Conservation (phyloP, 768 basidiomycete species). For the Royoungia palumana region DNA sequence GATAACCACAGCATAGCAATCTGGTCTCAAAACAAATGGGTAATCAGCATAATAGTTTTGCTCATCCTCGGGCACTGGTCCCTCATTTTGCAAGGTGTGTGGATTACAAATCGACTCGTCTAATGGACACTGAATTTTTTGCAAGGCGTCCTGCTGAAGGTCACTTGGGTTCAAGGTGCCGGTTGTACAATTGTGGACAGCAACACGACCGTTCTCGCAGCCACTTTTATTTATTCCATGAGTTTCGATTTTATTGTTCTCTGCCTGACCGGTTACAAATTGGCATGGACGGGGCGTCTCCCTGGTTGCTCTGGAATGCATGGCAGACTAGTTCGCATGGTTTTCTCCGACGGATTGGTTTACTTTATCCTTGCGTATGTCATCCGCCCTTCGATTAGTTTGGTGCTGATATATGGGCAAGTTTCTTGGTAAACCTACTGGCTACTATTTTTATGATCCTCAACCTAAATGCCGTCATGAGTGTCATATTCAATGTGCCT, state of each 20-base stretch:
- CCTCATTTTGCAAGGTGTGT: slow-evolving; percentile 58
- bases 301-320: slow-evolving; percentile 23
- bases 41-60: slow-evolving; percentile 48
- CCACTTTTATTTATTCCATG: slow-evolving; percentile 77
- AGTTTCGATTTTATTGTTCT: slow-evolving; percentile 65
- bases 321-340: slow-evolving; percentile 55
- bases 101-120: background rate
- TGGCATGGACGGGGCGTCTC: slow-evolving; percentile 32
- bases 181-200: slow-evolving; percentile 58
- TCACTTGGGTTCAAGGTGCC: slow-evolving; percentile 45
- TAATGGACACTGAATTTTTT: background rate
- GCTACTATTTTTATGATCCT: slow-evolving; percentile 62
- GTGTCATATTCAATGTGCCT: slow-evolving; percentile 62
- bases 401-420: slow-evolving; percentile 18
- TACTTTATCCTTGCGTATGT: slow-evolving; percentile 74
- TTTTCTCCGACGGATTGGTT: slow-evolving; percentile 69
- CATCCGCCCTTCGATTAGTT: slow-evolving; percentile 19
- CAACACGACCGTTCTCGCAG: slow-evolving; percentile 60
- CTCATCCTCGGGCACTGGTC: slow-evolving; percentile 71
- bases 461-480: slow-evolving; percentile 65
- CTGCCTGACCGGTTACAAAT: slow-evolving; percentile 56
- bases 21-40: slow-evolving; percentile 56
- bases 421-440: slow-evolving; percentile 40
- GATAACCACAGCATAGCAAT: slow-evolving; percentile 50
- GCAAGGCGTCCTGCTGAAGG: slow-evolving; percentile 57